Evolutionary conservation across 257 asterid species (phyloP).

Genomic region (Ehretia macrophylla): DNA sequence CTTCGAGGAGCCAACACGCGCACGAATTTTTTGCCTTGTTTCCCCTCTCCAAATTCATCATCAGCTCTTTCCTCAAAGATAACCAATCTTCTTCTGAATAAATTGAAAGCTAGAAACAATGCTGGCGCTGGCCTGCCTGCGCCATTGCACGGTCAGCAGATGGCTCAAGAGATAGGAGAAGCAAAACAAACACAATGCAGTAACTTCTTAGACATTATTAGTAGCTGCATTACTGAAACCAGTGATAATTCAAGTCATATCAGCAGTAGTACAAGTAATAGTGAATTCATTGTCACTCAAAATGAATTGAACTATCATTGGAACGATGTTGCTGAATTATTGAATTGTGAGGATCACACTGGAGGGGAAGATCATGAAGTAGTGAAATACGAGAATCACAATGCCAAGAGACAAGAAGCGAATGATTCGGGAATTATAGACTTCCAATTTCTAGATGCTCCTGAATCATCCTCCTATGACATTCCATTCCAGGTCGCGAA

Average conservation of each 20-base stretch:
- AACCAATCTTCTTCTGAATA: conserved; percentile 16
- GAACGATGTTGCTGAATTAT: not conserved
- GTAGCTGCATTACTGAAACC: not conserved
- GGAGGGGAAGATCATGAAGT: not conserved
- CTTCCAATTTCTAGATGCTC: conserved; percentile 15
- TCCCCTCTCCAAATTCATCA: conserved; percentile 3
- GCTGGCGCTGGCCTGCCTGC: not conserved
- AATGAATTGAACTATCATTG: conserved; percentile 4
- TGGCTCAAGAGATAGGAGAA: conserved; percentile 1
- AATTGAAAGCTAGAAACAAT: conserved; percentile 12
- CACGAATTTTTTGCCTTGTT: conserved; percentile 16
- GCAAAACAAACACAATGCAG: not conserved
- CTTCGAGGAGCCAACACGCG: conserved; percentile 16
- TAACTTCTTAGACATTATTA: not conserved
- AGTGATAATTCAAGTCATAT: not conserved
- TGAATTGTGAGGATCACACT: not conserved
- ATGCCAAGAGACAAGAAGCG: conserved; percentile 4
- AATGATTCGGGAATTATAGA: not conserved
- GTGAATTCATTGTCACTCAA: not conserved
- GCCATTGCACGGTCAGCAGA: not conserved
- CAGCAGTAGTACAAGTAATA: not conserved
- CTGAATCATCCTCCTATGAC: not conserved
- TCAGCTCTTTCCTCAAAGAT: conserved; percentile 16
- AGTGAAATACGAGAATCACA: not conserved
- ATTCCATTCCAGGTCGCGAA: conserved; percentile 13